These are phyloP conservation scores for Podaxis pistillaris DNA, from an alignment of 768 basidiomycete genomes.

Conservation along the genomic window DNA sequence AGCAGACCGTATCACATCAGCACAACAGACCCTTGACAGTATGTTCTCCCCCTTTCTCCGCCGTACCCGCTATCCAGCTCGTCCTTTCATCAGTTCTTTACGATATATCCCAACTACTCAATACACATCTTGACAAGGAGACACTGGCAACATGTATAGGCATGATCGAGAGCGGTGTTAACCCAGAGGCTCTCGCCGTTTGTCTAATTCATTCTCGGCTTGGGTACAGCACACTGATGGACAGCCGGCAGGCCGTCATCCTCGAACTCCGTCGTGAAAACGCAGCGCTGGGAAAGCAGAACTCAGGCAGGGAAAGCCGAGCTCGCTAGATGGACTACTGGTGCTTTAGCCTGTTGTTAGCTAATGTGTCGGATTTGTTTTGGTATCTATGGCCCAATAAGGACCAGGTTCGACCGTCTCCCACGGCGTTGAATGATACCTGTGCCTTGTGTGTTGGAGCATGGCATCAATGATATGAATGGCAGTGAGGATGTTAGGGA, in stretches of 20 bases:
- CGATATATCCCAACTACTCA: conserved; percentile 85
- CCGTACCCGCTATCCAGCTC: neutral
- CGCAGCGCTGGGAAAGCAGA: conserved; percentile 34
- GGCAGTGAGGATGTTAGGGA: neutral
- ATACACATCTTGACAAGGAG: conserved; percentile 86
- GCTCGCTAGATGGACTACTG: neutral
- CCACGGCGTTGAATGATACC: conserved; percentile 1
- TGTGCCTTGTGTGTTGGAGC: neutral
- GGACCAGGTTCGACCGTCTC: conserved; percentile 10
- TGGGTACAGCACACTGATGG: conserved; percentile 5
- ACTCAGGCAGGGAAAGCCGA: conserved; percentile 1
- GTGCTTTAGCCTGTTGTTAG: neutral
- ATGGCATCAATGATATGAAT: conserved; percentile 4
- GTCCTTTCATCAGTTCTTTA: conserved; percentile 57
- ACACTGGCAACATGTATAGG: conserved; percentile 89
- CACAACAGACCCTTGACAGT: conserved; percentile 74
- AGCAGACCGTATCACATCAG: conserved; percentile 58
- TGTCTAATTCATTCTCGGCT: conserved; percentile 17
- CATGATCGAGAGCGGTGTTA: conserved; percentile 91
- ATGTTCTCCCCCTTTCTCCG: conserved; percentile 25
- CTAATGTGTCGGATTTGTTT: neutral
- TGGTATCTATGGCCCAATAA: conserved; percentile 9
- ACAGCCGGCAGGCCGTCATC: conserved; percentile 65
- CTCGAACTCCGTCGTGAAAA: conserved; percentile 80
- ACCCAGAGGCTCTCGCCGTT: conserved; percentile 90